Base-by-base conservation (phyloP, 345 rosid species). In the Gossypioides kirkii region DNA sequence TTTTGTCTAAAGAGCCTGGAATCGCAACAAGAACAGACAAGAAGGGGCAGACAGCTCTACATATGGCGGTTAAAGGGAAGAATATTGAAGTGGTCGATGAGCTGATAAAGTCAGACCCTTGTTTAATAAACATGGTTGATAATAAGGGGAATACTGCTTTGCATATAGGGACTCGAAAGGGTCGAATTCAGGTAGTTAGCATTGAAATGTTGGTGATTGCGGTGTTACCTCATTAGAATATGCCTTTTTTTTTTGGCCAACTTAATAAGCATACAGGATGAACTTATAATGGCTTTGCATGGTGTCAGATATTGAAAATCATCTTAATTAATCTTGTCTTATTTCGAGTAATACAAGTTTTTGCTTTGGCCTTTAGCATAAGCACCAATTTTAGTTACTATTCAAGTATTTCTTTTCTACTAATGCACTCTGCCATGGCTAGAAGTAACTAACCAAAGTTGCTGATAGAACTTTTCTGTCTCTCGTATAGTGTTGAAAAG, bases 31-130 rank as follows among this genome's bases (percentile, higher is more conserved):
- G 86, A 76, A 78, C 52, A 0, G 99, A 95, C 71, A 86, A 86
- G 87, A 91, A 95, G 76, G 91, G 97, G 64, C 98, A 95, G 80
- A 91, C 93, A 1, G 87, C 96, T 23, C 88, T 95, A 53, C 97
- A 95, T 69, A 92, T 91, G 99, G 98, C 99, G 0, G 98, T 83
- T 77, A 95, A 95, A 84, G 97, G 99, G 55, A 91, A 80, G 68
- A 84, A 76, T 45, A 62, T 72, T 43, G 93, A 85, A 68, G 77
- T 89, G 3, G 97, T 92, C 0, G 85, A 82, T 71, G 90, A 76
- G 74, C 81, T 95, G 56, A 59, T 91, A 70, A 63, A 75, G 67
- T 82, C 79, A 0, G 88, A 84, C 78, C 69, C 85, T 75, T 72
- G 82, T 8, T 65, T 87, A 78, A 75, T 88, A 47, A 92, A 95